These are phyloP conservation scores for Xylaria sp. DNA, from an alignment of 2,329 filamentous ascomycete species.

Conservation along the genomic window DNA sequence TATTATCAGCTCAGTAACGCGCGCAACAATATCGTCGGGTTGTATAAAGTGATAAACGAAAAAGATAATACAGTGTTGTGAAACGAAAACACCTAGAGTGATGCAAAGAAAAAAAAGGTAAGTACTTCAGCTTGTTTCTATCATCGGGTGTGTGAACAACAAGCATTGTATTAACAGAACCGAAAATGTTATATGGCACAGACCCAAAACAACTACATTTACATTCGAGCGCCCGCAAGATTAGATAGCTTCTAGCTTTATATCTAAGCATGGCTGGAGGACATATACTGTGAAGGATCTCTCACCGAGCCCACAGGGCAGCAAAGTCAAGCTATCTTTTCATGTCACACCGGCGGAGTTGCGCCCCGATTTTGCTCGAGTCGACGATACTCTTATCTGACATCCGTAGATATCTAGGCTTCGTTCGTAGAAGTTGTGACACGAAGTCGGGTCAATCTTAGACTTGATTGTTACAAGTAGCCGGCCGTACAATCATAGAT, in stretches of 20 bases:
- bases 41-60: background rate
- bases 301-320: slow-evolving; percentile 21
- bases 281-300: background rate
- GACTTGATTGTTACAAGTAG: slow-evolving; percentile 7
- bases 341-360: background rate
- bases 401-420: background rate
- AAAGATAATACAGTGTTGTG: background rate
- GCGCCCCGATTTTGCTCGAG: background rate
- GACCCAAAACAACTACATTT: slow-evolving; percentile 16
- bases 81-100: background rate
- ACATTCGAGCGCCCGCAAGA: background rate
- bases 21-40: background rate
- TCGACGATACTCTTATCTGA: background rate
- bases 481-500: slow-evolving; percentile 3
- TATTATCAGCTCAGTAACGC: background rate
- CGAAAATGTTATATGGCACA: background rate
- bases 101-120: background rate
- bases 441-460: slow-evolving; percentile 2
- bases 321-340: slow-evolving; percentile 15
- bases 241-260: background rate
- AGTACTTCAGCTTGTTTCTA: background rate
- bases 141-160: background rate
- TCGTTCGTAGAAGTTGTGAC: background rate
- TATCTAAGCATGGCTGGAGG: background rate
- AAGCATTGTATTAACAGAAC: slow-evolving; percentile 1